Base-by-base conservation (phyloP, 768 basidiomycete genomes). In the Aureoboletus auriporus region DNA sequence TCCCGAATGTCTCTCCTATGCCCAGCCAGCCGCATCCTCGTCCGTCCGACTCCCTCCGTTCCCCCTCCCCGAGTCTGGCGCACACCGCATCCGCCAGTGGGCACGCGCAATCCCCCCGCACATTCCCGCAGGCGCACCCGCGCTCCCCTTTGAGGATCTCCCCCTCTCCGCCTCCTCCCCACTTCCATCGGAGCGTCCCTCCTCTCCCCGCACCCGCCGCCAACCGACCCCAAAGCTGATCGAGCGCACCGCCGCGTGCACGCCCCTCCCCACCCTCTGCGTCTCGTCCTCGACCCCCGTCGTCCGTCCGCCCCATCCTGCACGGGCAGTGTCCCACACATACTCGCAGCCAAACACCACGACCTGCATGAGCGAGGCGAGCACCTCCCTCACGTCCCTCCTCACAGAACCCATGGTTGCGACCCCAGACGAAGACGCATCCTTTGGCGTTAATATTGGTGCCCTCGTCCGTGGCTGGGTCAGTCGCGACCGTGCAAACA, bases 331-430 rank as follows among this genome's bases (percentile, higher is more conserved):
- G 23, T 69, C 66, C 38, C 70, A 69, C 17, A 54, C 65, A 12
- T 69, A 66, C 30, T 46, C 64, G 1, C 54, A 65, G 2, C 68
- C 69, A 10, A 55, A 65, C 42, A 73, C 73, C 49, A 64, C 70
- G 3, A 54, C 67, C 12, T 60, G 54, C 31, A 45, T 56, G 48
- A 67, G 66, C 36, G 65, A 70, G 20, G 72, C 76, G 1, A 76
- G 77, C 26, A 75, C 79, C 0, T 76, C 77, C 42, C 65, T 82
- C 53, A 70, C 77, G 0, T 82, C 81, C 20, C 79, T 69, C 65
- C 47, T 79, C 73, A 49, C 62, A 69, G 54, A 47, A 59, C 75
- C 55, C 44, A 55, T 67, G 60, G 68, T 79, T 53, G 66, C 53
- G 46, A 70, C 75, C 0, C 57, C 71, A 2, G 59, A 77, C 39